Conservation (phyloP, 2,329 filamentous ascomycete genomes). For the Exophiala phaeomuriformis region DNA sequence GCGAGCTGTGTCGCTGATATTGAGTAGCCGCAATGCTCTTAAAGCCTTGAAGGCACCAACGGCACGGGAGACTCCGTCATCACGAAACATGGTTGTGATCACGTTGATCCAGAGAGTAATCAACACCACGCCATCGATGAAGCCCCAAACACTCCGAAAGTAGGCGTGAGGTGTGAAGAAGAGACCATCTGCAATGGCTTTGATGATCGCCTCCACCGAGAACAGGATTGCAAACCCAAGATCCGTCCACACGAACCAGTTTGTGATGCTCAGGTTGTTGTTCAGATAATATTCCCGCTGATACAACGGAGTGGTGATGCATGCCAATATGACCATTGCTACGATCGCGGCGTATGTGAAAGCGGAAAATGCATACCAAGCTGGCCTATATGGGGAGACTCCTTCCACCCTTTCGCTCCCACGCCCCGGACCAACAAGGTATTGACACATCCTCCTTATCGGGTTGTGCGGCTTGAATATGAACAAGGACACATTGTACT, state of each 20-base stretch:
- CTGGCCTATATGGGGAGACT: conserved; percentile 74
- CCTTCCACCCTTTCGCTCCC: conserved; percentile 83
- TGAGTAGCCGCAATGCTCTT: conserved; percentile 80
- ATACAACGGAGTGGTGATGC: conserved; percentile 87
- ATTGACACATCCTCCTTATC: conserved; percentile 75
- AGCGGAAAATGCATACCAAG: conserved; percentile 90
- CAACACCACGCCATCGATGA: conserved; percentile 87
- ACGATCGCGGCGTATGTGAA: conserved; percentile 92
- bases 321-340: conserved; percentile 94
- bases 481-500: conserved; percentile 87
- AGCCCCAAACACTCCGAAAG: conserved; percentile 90
- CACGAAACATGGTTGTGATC: conserved; percentile 68
- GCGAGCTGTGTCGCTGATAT: conserved; percentile 90
- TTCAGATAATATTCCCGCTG: conserved; percentile 75
- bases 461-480: conserved; percentile 73
- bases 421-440: conserved; percentile 82
- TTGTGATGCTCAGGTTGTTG: conserved; percentile 54
- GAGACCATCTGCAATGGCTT: conserved; percentile 89
- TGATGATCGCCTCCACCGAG: conserved; percentile 77
- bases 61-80: conserved; percentile 77
- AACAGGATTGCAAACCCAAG: conserved; percentile 83
- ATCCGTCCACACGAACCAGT: conserved; percentile 96
- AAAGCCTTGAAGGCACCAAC: conserved; percentile 96
- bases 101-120: conserved; percentile 95
- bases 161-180: conserved; percentile 98